Conservation (phyloP, 1,284 basidiomycete species). For the Moesziomyces aphidis region DNA sequence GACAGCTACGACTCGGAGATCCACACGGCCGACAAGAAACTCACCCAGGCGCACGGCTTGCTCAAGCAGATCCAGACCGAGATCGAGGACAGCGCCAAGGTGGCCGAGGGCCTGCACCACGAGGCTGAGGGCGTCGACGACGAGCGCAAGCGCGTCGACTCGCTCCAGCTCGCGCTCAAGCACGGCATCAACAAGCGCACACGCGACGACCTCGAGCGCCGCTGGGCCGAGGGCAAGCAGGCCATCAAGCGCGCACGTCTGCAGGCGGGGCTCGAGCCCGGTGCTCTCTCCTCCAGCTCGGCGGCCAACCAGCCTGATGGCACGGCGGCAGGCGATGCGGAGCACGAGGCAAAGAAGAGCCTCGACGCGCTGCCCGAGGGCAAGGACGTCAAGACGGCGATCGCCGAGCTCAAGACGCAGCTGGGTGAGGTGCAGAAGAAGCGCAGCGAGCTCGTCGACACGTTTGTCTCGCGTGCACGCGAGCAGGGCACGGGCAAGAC, state of each 20-base stretch:
- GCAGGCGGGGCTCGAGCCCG: conserved; percentile 41
- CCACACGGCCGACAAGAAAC: conserved; percentile 89
- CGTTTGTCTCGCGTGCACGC: conserved; percentile 45
- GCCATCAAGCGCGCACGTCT: conserved; percentile 48
- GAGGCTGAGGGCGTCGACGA: conserved; percentile 78
- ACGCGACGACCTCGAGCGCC: conserved; percentile 68
- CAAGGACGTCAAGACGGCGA: conserved; percentile 33
- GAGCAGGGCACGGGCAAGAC: conserved; percentile 62
- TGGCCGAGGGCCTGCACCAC: conserved; percentile 75
- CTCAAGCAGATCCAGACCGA: conserved; percentile 90
- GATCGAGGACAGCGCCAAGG: conserved; percentile 85
- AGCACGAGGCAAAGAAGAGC: conserved; percentile 13
- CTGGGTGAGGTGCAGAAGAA: conserved; percentile 43
- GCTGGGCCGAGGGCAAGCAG: conserved; percentile 53
- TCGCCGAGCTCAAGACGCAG: conserved; percentile 43
- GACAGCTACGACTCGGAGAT: conserved; percentile 94
- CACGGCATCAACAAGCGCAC: conserved; percentile 83
- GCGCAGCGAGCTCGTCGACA: conserved; percentile 40
- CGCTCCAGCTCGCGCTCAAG: conserved; percentile 77
- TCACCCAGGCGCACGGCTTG: conserved; percentile 87
- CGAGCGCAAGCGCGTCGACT: conserved; percentile 74
- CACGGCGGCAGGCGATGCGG: neutral
- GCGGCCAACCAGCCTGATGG: conserved; percentile 16
- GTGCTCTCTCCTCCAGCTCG: conserved; percentile 28
- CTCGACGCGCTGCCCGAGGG: conserved; percentile 27